These are phyloP conservation scores for Kickxella alabastrina DNA, from an alignment of 192 early-diverging fungal species.

Conservation along the genomic window DNA sequence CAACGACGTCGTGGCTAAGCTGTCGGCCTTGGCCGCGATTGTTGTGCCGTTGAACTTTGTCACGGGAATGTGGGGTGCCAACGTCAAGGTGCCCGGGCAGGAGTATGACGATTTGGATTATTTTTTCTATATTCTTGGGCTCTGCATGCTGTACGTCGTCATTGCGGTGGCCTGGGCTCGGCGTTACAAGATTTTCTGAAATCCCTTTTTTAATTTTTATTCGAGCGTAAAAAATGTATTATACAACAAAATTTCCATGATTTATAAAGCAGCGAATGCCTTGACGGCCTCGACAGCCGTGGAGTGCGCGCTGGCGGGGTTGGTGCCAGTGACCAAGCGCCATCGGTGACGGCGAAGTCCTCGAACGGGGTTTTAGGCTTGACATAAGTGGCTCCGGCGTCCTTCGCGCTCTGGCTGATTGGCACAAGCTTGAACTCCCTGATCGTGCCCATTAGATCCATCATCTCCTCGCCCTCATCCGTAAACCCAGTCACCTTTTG, in stretches of 20 bases:
- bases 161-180: constrained; percentile 34
- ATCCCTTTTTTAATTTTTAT: background rate
- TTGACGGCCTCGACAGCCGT: constrained; percentile 43
- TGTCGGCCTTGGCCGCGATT: constrained; percentile 86
- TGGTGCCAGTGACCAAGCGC: constrained; percentile 68
- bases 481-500: constrained; percentile 71
- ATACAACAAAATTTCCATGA: background rate
- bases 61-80: constrained; percentile 70
- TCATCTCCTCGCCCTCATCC: constrained; percentile 59
- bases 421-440: constrained; percentile 37
- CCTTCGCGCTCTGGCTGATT: constrained; percentile 34
- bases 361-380: constrained; percentile 55
- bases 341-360: constrained; percentile 53
- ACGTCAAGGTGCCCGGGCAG: constrained; percentile 52
- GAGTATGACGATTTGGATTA: constrained; percentile 40
- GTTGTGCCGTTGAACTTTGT: constrained; percentile 88
- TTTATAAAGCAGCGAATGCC: constrained; percentile 30
- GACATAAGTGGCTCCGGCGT: constrained; percentile 56
- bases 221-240: background rate
- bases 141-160: constrained; percentile 36
- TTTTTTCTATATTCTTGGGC: constrained; percentile 43
- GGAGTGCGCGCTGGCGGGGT: constrained; percentile 60
- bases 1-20: constrained; percentile 80
- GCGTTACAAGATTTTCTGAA: constrained; percentile 35
- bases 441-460: constrained; percentile 44